A percentile compares a stretch with the other conserved stretches of the same genome.
phyloP scores from a whole-genome alignment of 2,329 filamentous ascomycete species.

The Herpotrichia juniperi region DNA sequence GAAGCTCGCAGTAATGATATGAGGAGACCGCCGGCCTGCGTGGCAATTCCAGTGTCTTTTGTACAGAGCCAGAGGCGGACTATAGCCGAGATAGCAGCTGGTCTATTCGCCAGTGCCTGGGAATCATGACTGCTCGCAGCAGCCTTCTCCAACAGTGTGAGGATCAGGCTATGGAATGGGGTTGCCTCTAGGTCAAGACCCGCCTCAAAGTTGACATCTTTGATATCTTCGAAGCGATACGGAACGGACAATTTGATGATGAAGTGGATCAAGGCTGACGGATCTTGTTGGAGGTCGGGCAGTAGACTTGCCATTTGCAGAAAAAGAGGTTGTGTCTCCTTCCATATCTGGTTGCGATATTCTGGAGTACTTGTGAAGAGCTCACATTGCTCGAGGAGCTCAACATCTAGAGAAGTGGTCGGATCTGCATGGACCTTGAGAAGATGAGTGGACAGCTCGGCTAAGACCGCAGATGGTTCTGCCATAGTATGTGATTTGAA shows the following conservation, averaged over 20 bases:
- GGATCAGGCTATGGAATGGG: constrained; percentile 61
- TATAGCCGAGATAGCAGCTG: constrained; percentile 60
- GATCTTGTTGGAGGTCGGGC: constrained; percentile 62
- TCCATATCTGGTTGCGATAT: constrained; percentile 33
- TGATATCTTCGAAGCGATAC: constrained; percentile 46
- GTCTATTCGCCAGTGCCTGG: constrained; percentile 63
- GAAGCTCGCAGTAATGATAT: constrained; percentile 58
- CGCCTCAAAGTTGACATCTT: constrained; percentile 60
- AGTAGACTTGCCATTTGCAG: constrained; percentile 58
- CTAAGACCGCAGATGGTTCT: constrained; percentile 23
- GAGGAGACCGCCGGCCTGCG: constrained; percentile 59
- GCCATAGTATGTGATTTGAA: neutral
- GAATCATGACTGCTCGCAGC: constrained; percentile 58
- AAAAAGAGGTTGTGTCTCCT: constrained; percentile 43
- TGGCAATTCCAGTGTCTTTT: constrained; percentile 60
- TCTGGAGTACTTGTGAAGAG: constrained; percentile 46
- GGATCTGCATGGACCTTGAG: constrained; percentile 52
- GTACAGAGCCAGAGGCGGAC: constrained; percentile 66
- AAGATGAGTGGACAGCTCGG: constrained; percentile 51
- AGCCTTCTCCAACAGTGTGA: constrained; percentile 64
- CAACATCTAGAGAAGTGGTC: constrained; percentile 52
- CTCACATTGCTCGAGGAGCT: constrained; percentile 58
- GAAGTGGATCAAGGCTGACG: constrained; percentile 60
- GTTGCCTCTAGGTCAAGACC: constrained; percentile 57
- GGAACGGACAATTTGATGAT: constrained; percentile 57